phyloP scores from a whole-genome alignment of 345 rosid species.

The Brassica carinata region DNA sequence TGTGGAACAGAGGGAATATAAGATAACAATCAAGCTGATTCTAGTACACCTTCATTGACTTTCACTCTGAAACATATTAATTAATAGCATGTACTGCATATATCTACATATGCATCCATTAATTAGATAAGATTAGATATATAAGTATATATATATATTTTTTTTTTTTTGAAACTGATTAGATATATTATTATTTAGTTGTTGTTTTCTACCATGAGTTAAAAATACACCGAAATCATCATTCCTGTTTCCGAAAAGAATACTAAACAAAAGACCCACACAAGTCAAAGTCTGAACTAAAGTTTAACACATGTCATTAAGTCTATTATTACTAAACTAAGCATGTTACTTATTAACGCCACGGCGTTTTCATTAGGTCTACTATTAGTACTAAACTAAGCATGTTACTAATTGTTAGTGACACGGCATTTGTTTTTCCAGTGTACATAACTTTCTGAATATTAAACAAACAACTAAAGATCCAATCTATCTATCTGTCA shows the following conservation, averaged over 20 bases:
- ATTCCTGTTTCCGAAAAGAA: slow-evolving; percentile 27
- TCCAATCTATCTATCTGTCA: slow-evolving; percentile 42
- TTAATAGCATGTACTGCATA: no score
- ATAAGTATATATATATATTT: no score
- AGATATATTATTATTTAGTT: background rate
- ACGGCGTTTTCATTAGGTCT: background rate
- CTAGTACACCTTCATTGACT: no score
- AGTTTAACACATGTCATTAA: slow-evolving; percentile 32
- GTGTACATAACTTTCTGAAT: background rate
- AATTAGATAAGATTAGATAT: no score
- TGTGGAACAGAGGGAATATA: no score
- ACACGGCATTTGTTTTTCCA: background rate
- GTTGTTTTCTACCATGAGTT: background rate
- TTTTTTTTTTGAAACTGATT: no score
- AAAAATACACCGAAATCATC: background rate
- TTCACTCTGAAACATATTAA: no score
- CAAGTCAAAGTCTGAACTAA: slow-evolving; percentile 28
- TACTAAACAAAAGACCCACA: slow-evolving; percentile 28
- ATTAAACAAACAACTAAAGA: slow-evolving; percentile 7
- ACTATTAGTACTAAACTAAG: slow-evolving; percentile 33
- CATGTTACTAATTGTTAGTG: slow-evolving; percentile 33
- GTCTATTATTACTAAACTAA: slow-evolving; percentile 31
- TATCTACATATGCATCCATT: no score
- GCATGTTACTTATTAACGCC: slow-evolving; percentile 34
- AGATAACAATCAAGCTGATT: no score